Base-by-base conservation (phyloP, 495 filamentous ascomycete species). In the Jackrogersella multiformis region DNA sequence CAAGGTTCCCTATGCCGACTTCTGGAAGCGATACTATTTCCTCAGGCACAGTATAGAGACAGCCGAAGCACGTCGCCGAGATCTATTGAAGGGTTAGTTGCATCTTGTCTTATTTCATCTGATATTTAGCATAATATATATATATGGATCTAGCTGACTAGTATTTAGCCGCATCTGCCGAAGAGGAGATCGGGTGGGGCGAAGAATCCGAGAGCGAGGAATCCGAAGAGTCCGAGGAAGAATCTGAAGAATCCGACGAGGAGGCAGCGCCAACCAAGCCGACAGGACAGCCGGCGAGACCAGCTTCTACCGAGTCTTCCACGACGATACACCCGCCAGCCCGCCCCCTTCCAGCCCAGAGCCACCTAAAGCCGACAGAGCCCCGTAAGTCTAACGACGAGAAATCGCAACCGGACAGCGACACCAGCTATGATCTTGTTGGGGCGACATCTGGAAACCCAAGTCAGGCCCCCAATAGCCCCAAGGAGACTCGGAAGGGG, bases 1-100 rank as follows among this genome's bases (percentile, higher is more conserved):
- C 78, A 85, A 85, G 66, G 92, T 97, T 12, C 85, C 93, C 28
- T 99, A 99, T 74, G 85, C 79, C 12, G 86, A 89, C 44, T 99
- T 98, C 76, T 99, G 96, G 96, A 89, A 85, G 68, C 85, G 95
- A 35, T 99, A 99, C 75, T 98, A 97, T 69, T 99, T 97, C 82
- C 80, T 98, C 62, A 82, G 96, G 69, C 89, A 96, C 66, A 92
- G 96, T 20, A 89, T 99, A 64, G 95, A 98, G 80, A 93, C 89
- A n/a, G 93, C 97, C 58, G 95, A 99, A 83, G 88, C 90, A 71
- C 87, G 93, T 79, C 83, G 95, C 75, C 88, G 90, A 73, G 95
- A 98, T 74, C 80, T 99, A 64, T 80, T 99, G 44, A 97, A 96
- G 78, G 95, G 95, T 97, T 82, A 67, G 81, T 73, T 53, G 15